These are phyloP conservation scores for Coniella lustricola DNA, from an alignment of 2,329 filamentous ascomycete species.

Conservation along the genomic window DNA sequence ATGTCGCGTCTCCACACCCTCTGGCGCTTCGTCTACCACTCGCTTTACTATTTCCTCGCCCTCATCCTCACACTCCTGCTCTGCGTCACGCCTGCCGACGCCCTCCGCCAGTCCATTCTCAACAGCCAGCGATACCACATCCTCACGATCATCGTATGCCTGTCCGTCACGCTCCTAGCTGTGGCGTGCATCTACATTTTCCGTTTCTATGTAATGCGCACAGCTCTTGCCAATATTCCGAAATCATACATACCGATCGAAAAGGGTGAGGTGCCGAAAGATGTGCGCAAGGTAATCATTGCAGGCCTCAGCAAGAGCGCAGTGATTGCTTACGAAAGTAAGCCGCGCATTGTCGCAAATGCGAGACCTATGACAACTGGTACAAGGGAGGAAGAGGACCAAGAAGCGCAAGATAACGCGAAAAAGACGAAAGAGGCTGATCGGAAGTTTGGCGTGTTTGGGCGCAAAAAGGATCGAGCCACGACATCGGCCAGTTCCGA, in stretches of 20 bases:
- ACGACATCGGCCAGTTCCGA: conserved; percentile 22
- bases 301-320: conserved; percentile 70
- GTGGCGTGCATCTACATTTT: conserved; percentile 71
- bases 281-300: conserved; percentile 69
- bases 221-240: conserved; percentile 72
- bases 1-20: conserved; percentile 38
- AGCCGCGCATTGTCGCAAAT: conserved; percentile 50
- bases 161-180: conserved; percentile 64
- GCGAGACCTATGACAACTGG: conserved; percentile 18
- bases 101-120: conserved; percentile 67
- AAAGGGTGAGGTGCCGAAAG: conserved; percentile 70
- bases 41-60: conserved; percentile 69
- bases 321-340: conserved; percentile 69
- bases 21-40: conserved; percentile 75
- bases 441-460: conserved; percentile 20
- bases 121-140: conserved; percentile 69
- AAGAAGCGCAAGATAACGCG: neutral
- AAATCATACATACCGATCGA: conserved; percentile 82
- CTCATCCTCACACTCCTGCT: conserved; percentile 66
- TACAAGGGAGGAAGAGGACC: conserved; percentile 10
- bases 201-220: conserved; percentile 81
- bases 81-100: conserved; percentile 72
- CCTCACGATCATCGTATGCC: conserved; percentile 71
- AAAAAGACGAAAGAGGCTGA: conserved; percentile 15
- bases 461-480: conserved; percentile 30